Percentiles rank a stretch among this genome's conserved stretches.
Conservation (phyloP, 2,329 filamentous ascomycete genomes). For the Trichoderma guizhouense region DNA sequence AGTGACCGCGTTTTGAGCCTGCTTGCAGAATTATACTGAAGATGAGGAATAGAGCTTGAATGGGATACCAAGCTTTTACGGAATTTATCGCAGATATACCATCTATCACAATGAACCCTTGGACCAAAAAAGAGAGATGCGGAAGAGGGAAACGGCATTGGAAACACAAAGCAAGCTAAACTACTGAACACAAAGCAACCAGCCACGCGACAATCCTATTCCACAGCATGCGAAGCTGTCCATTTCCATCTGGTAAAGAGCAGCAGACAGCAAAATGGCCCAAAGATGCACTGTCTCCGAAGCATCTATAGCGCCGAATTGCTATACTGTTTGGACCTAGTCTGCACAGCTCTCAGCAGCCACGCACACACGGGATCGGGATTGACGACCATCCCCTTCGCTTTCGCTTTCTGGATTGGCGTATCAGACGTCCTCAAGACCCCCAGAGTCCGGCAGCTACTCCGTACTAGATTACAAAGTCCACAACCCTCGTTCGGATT, state of each 20-base stretch:
- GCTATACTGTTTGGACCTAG: neutral
- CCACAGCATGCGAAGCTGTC: neutral
- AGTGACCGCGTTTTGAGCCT: neutral
- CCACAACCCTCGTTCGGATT: neutral
- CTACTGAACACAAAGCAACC: neutral
- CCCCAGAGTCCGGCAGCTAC: neutral
- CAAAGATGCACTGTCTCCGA: neutral
- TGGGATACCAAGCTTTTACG: neutral
- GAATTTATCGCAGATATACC: neutral
- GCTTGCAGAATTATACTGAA: too few relatives aligned
- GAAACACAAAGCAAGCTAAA: neutral
- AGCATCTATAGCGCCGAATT: neutral
- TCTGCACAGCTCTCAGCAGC: neutral
- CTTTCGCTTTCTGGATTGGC: neutral
- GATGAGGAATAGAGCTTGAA: neutral
- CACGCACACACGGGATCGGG: neutral
- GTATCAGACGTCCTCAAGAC: neutral
- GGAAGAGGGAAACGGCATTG: neutral
- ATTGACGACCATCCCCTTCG: neutral
- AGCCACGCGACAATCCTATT: neutral
- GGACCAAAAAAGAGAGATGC: neutral
- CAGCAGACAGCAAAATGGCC: neutral
- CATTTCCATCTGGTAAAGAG: neutral
- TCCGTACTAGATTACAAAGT: neutral
- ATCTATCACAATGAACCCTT: neutral